Conservation (phyloP, 2,329 filamentous ascomycete genomes). For the Plectosphaerella sp. region DNA sequence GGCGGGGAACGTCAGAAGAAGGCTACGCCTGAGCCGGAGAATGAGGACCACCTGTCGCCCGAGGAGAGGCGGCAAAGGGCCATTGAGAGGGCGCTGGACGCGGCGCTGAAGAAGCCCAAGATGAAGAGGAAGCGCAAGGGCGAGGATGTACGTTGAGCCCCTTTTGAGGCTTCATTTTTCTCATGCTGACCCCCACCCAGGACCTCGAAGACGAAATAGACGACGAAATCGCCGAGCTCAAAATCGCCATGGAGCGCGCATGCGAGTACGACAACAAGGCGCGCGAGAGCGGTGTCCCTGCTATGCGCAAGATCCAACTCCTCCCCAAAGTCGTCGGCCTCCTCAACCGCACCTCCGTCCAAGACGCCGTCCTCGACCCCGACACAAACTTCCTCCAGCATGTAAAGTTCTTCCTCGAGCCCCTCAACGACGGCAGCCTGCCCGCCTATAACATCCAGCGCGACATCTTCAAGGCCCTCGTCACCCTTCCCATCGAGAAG, state of each 20-base stretch:
- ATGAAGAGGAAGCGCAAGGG: constrained; percentile 77
- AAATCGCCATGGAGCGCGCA: constrained; percentile 84
- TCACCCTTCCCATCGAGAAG: constrained; percentile 81
- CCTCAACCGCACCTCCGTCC: constrained; percentile 84
- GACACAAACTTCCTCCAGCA: constrained; percentile 94
- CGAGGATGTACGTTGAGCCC: constrained; percentile 64
- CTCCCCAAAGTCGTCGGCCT: constrained; percentile 85
- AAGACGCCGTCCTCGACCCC: constrained; percentile 76
- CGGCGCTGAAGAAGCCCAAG: constrained; percentile 75
- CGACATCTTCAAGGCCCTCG: constrained; percentile 80
- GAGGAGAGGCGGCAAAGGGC: constrained; percentile 81
- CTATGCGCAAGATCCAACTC: constrained; percentile 88
- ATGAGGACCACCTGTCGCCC: constrained; percentile 75
- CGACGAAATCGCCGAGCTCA: constrained; percentile 82
- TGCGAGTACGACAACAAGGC: constrained; percentile 82
- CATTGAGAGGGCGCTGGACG: constrained; percentile 82
- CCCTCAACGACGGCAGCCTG: constrained; percentile 86
- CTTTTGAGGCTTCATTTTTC: background rate
- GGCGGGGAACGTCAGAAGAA: constrained; percentile 38
- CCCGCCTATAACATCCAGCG: constrained; percentile 97
- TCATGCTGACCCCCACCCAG: constrained; percentile 35
- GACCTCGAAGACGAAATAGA: constrained; percentile 89
- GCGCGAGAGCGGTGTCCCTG: constrained; percentile 73
- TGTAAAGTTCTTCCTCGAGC: constrained; percentile 96
- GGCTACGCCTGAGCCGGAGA: constrained; percentile 53